Percentiles rank a stretch among this genome's conserved stretches.
Conservation (phyloP, 805 yeast genomes). For the Millerago galiae region DNA sequence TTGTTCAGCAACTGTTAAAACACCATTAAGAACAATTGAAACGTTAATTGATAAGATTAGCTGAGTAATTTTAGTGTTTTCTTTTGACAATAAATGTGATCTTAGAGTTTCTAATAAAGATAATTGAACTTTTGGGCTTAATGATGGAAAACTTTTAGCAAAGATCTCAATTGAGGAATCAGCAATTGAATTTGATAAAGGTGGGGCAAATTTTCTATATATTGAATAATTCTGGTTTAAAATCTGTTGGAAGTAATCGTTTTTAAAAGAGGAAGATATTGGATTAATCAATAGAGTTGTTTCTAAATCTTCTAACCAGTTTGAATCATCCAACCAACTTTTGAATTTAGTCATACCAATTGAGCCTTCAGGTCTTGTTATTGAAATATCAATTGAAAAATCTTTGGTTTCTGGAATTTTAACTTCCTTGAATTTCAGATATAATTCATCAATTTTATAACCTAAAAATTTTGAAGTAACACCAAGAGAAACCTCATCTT, state of each 20-base stretch:
- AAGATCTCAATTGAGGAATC: conserved; percentile 77
- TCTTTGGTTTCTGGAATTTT: conserved; percentile 7
- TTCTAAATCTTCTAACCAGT: conserved; percentile 33
- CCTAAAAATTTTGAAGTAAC: conserved; percentile 42
- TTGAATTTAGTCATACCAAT: conserved; percentile 27
- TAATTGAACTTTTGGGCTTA: conserved; percentile 75
- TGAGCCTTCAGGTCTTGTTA: conserved; percentile 16
- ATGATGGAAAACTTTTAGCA: conserved; percentile 58
- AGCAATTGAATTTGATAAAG: conserved; percentile 47
- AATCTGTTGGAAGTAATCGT: conserved; percentile 32
- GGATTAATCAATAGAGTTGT: conserved; percentile 27
- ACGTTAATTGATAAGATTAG: conserved; percentile 55
- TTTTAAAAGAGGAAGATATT: conserved; percentile 32
- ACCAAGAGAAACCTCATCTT: conserved; percentile 45
- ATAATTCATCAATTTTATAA: conserved; percentile 31
- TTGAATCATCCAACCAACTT: conserved; percentile 25
- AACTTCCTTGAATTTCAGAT: conserved; percentile 21
- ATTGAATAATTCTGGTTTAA: conserved; percentile 28
- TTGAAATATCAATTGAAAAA: conserved; percentile 14
- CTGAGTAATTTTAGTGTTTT: conserved; percentile 27
- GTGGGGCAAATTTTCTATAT: conserved; percentile 31
- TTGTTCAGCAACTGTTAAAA: conserved; percentile 23
- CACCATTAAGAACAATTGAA: conserved; percentile 56
- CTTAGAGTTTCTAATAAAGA: conserved; percentile 81
- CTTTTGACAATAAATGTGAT: conserved; percentile 41